These are phyloP conservation scores for Cytidiella melzeri DNA, from an alignment of 768 basidiomycete species.

Conservation along the genomic window DNA sequence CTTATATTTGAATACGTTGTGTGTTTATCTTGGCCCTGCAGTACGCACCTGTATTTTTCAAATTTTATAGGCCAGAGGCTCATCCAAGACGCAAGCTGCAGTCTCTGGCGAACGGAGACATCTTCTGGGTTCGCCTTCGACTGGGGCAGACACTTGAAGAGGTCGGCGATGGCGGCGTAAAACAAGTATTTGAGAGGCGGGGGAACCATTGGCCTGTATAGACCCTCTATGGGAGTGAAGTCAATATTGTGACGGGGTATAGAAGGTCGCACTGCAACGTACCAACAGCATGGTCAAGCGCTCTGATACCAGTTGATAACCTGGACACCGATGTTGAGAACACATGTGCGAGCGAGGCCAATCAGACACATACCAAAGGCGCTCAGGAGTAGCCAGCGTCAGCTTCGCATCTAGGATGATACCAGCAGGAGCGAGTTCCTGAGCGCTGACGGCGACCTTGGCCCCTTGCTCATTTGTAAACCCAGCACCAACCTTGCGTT, in stretches of 20 bases:
- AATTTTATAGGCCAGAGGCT: slow-evolving; percentile 63
- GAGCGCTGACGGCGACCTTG: slow-evolving; percentile 54
- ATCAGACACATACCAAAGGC: slow-evolving; percentile 54
- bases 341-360: slow-evolving; percentile 4
- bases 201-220: slow-evolving; percentile 52
- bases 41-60: slow-evolving; percentile 45
- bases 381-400: slow-evolving; percentile 65
- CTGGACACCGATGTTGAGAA: slow-evolving; percentile 28
- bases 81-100: slow-evolving; percentile 78
- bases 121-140: slow-evolving; percentile 54
- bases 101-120: slow-evolving; percentile 56
- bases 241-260: not conserved
- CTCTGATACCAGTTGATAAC: slow-evolving; percentile 75
- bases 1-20: not conserved
- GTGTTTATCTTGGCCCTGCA: too few species aligned
- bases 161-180: slow-evolving; percentile 60
- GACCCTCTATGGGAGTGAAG: slow-evolving; percentile 39
- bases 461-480: slow-evolving; percentile 64
- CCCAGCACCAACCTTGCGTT: slow-evolving; percentile 53
- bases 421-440: slow-evolving; percentile 58
- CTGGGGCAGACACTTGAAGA: slow-evolving; percentile 67
- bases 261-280: slow-evolving; percentile 15
- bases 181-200: slow-evolving; percentile 59
- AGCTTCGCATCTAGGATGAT: slow-evolving; percentile 76
- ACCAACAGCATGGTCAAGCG: slow-evolving; percentile 77